Conservation (phyloP, 2,329 filamentous ascomycete genomes). For the Capronia americana region DNA sequence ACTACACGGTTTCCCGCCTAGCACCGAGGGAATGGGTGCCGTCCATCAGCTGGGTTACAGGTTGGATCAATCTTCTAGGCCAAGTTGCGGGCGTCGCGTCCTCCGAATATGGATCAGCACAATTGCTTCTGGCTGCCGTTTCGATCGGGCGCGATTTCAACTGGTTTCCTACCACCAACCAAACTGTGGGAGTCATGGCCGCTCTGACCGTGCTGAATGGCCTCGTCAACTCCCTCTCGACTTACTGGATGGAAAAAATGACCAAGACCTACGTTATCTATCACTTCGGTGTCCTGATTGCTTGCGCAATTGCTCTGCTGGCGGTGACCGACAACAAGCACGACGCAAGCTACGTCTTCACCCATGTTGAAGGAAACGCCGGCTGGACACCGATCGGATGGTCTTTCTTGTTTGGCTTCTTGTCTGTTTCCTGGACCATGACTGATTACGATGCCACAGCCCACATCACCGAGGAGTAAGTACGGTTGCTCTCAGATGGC, state of each 20-base stretch:
- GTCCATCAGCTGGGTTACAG: constrained; percentile 57
- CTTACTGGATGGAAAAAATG: constrained; percentile 64
- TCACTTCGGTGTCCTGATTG: constrained; percentile 60
- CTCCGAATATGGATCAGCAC: constrained; percentile 63
- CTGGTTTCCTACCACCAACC: constrained; percentile 55
- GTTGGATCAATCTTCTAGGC: constrained; percentile 58
- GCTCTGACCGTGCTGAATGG: constrained; percentile 60
- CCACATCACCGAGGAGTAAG: constrained; percentile 59
- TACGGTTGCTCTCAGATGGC: not conserved
- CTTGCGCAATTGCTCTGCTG: constrained; percentile 59
- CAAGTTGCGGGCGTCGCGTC: constrained; percentile 62
- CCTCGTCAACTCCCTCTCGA: constrained; percentile 62
- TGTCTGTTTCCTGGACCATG: constrained; percentile 67
- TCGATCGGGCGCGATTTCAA: constrained; percentile 58
- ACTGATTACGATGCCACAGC: constrained; percentile 59
- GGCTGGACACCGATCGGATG: constrained; percentile 63
- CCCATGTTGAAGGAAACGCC: constrained; percentile 57
- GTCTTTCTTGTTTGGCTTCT: constrained; percentile 66
- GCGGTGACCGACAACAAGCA: constrained; percentile 60
- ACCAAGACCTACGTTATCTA: constrained; percentile 65
- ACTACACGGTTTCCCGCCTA: constrained; percentile 64
- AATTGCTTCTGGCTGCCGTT: constrained; percentile 63
- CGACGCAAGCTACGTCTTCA: constrained; percentile 61
- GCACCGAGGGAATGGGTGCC: constrained; percentile 56
- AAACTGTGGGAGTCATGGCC: constrained; percentile 63